phyloP scores from a whole-genome alignment of 2,329 filamentous ascomycete species.

The Ophiostoma sp. region DNA sequence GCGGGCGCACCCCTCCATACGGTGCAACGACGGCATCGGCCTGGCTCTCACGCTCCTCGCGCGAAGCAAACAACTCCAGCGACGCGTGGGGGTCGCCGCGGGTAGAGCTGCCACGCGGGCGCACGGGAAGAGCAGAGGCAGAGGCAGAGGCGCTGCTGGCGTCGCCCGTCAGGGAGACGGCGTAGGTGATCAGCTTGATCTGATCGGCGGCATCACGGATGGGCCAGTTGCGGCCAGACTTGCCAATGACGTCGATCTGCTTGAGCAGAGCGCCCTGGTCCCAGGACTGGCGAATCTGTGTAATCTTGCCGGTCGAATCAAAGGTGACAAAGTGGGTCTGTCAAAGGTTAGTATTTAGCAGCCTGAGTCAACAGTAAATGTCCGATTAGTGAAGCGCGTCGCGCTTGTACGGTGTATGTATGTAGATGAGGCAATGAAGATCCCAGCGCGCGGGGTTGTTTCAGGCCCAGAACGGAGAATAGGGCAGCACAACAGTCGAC shows the following conservation, averaged over 20 bases:
- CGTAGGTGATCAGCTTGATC: conserved; percentile 65
- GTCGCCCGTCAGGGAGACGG: conserved; percentile 44
- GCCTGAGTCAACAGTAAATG: not conserved
- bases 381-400: conserved; percentile 22
- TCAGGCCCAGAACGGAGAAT: not conserved
- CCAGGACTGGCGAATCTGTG: conserved; percentile 86
- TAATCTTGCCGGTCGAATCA: conserved; percentile 68
- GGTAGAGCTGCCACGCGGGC: conserved; percentile 49
- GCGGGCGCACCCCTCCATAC: conserved; percentile 55
- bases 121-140: conserved; percentile 36
- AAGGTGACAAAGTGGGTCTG: conserved; percentile 88
- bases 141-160: conserved; percentile 32
- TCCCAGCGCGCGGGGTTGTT: not conserved
- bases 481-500: not conserved
- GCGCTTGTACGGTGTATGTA: conserved; percentile 5
- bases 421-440: not conserved
- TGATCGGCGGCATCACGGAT: conserved; percentile 85
- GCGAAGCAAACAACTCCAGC: conserved; percentile 67
- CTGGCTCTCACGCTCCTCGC: conserved; percentile 47
- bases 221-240: conserved; percentile 87
- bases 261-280: conserved; percentile 91
- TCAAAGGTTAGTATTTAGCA: not conserved
- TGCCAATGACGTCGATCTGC: conserved; percentile 88
- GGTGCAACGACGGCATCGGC: conserved; percentile 48
- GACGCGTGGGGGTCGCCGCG: conserved; percentile 63